These are phyloP conservation scores for Candida namnaoensis DNA, from an alignment of 805 yeast species.

Conservation along the genomic window DNA sequence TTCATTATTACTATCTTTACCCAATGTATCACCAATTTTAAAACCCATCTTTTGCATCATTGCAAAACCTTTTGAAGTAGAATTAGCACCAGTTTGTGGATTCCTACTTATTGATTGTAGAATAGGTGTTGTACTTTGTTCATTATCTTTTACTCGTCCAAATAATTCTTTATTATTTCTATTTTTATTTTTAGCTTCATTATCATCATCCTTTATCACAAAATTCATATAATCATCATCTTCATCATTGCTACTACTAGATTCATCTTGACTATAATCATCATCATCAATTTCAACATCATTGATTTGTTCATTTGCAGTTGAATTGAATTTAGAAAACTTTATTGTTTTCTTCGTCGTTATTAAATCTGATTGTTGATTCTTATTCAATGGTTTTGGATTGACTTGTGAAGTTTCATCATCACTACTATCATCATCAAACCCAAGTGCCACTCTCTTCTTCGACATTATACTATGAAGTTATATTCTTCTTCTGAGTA, in stretches of 20 bases:
- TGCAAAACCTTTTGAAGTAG: constrained; percentile 31
- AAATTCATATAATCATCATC: constrained; percentile 22
- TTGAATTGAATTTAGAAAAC: constrained; percentile 3
- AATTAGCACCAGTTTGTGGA: no score
- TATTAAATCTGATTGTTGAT: neutral
- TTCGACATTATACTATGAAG: neutral
- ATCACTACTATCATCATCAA: constrained; percentile 9
- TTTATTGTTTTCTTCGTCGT: constrained; percentile 3
- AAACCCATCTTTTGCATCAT: constrained; percentile 59
- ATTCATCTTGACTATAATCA: constrained; percentile 1
- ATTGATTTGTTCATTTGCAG: neutral
- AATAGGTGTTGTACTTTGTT: no score
- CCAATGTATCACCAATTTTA: constrained; percentile 36
- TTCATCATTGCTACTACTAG: constrained; percentile 3
- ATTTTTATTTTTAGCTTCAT: no score
- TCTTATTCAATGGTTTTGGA: neutral
- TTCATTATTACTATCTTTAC: constrained; percentile 16
- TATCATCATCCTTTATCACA: constrained; percentile 8
- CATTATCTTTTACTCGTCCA: no score
- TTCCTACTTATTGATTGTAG: no score
- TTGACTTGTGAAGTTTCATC: neutral
- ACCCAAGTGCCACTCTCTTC: constrained; percentile 11
- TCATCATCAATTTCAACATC: constrained; percentile 3
- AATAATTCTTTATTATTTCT: neutral
- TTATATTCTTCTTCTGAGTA: no score